These are phyloP conservation scores for Diphasiastrum complanatum DNA, from an alignment of 83 land plant species.

Conservation along the genomic window DNA sequence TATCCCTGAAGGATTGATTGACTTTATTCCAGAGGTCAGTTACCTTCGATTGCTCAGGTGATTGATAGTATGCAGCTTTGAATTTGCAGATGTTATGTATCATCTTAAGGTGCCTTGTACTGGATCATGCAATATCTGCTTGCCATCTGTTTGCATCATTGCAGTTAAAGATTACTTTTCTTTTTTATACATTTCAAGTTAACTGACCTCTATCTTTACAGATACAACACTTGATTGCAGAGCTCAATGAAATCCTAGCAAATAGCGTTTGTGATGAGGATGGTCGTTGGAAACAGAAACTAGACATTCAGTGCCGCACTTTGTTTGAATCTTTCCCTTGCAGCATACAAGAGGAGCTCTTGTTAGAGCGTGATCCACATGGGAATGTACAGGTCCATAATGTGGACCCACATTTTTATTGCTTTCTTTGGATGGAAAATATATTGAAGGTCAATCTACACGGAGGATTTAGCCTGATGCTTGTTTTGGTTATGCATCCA, in stretches of 20 bases:
- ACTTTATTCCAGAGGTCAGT: constrained; percentile 91
- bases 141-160: background rate
- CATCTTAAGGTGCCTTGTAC: background rate
- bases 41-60: background rate
- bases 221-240: constrained; percentile 91
- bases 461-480: background rate
- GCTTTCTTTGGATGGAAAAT: background rate
- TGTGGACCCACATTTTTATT: constrained; percentile 1
- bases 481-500: constrained; percentile 19
- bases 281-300: constrained; percentile 84
- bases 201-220: constrained; percentile 19
- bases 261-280: constrained; percentile 64
- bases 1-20: constrained; percentile 95
- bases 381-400: constrained; percentile 88
- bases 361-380: constrained; percentile 98
- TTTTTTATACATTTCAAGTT: constrained; percentile 3
- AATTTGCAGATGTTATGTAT: background rate
- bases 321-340: constrained; percentile 82
- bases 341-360: constrained; percentile 82
- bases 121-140: too few species aligned
- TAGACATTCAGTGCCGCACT: constrained; percentile 43
- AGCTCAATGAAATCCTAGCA: constrained; percentile 91
- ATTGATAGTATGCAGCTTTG: background rate
- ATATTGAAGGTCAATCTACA: background rate
- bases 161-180: background rate